Percentiles rank a stretch among this genome's conserved stretches.
These are phyloP conservation scores for Sonneratia caseolaris DNA, from an alignment of 345 rosid genomes.

Conservation along the genomic window DNA sequence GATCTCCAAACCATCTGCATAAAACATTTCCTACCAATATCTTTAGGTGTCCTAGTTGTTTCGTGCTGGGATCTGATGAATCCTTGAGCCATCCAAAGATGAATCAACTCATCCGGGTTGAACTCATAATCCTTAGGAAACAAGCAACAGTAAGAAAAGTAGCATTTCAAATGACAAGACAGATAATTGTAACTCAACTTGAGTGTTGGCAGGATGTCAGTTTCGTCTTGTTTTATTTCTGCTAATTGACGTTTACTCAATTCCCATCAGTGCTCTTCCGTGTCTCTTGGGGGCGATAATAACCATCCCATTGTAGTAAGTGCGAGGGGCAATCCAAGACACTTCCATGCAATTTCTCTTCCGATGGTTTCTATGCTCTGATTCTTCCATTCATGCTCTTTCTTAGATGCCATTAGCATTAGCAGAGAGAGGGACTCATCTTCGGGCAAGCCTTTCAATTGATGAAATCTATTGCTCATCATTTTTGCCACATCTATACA, in stretches of 20 bases:
- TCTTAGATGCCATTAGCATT: not conserved
- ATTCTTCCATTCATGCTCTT: not conserved
- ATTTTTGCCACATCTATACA: accelerated
- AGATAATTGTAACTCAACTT: slow-evolving; percentile 16
- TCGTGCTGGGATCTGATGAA: not conserved
- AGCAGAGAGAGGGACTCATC: not conserved
- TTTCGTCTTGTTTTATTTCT: not conserved
- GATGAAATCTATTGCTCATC: accelerated
- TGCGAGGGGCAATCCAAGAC: not conserved
- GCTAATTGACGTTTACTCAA: not conserved
- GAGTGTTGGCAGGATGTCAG: slow-evolving; percentile 9
- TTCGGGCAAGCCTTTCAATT: not conserved
- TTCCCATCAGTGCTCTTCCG: slow-evolving; percentile 5
- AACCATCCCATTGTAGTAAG: not conserved
- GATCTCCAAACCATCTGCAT: slow-evolving; percentile 1
- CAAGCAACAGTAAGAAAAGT: slow-evolving; percentile 17
- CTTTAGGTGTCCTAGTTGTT: not conserved
- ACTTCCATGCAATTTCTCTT: not conserved
- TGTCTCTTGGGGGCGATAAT: not conserved
- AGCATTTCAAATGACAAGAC: slow-evolving; percentile 12
- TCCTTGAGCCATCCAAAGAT: slow-evolving; percentile 18
- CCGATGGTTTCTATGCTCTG: not conserved
- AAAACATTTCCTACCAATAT: not conserved
- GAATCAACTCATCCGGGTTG: not conserved
- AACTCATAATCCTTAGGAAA: slow-evolving; percentile 16